Evolutionary conservation across 2,329 filamentous ascomycete genomes (phyloP).

Genomic region (Microsporum audouinii): DNA sequence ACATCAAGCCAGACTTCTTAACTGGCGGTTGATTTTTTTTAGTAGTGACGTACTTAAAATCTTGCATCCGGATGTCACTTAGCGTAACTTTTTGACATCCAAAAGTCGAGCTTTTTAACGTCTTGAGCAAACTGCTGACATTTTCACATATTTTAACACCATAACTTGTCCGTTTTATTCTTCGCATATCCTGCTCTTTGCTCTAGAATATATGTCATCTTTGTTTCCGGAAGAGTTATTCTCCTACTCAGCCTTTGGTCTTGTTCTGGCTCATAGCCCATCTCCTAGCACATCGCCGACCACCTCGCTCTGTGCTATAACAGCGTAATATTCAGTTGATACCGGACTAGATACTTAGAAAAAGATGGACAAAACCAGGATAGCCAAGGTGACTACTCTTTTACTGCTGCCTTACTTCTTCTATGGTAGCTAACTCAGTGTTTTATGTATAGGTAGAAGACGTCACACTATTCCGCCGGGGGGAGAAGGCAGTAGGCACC

Average conservation of each 20-base stretch:
- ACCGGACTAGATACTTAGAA: not conserved
- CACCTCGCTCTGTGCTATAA: not conserved
- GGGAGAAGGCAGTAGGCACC: conserved; percentile 47
- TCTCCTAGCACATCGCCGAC: not conserved
- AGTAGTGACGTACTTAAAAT: not conserved
- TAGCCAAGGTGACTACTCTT: conserved; percentile 12
- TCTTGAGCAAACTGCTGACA: not conserved
- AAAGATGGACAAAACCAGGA: conserved; percentile 15
- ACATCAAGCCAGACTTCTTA: too few species aligned
- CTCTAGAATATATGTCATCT: too few species aligned
- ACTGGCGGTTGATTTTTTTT: not conserved
- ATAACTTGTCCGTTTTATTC: not conserved
- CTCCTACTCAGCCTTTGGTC: not conserved
- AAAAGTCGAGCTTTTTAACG: not conserved
- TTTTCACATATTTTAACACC: not conserved
- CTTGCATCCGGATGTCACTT: not conserved
- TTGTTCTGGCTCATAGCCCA: not conserved
- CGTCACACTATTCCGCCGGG: conserved; percentile 48
- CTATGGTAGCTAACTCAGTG: not conserved
- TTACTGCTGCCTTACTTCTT: not conserved
- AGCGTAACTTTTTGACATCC: not conserved
- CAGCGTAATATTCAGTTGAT: not conserved
- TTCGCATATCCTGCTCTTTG: not conserved
- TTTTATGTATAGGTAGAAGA: conserved; percentile 37
- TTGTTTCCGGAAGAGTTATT: not conserved